Evolutionary conservation across 257 asterid genomes (phyloP).

Genomic region (Scutellaria minor): DNA sequence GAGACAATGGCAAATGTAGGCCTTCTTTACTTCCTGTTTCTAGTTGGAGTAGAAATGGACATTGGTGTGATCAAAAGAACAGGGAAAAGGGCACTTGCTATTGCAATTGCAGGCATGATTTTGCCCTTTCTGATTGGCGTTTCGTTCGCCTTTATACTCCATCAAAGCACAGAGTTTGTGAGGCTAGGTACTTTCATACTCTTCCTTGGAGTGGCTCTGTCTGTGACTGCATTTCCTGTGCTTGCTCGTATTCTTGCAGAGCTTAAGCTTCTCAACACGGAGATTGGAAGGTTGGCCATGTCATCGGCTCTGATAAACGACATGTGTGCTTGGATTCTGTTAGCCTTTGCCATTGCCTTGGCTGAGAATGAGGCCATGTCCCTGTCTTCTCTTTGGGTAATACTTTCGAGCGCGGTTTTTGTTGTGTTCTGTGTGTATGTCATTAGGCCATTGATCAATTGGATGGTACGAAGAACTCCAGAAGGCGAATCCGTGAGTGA

Average conservation of each 20-base stretch:
- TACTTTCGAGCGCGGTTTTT: constrained; percentile 64
- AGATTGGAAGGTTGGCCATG: constrained; percentile 84
- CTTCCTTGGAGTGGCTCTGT: constrained; percentile 85
- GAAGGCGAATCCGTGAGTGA: constrained; percentile 83
- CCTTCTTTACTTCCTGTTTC: constrained; percentile 84
- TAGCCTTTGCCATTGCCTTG: constrained; percentile 84
- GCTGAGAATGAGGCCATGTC: constrained; percentile 73
- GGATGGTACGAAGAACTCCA: constrained; percentile 62
- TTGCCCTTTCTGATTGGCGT: constrained; percentile 76
- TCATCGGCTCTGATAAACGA: constrained; percentile 88
- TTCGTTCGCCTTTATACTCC: constrained; percentile 65
- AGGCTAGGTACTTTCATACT: constrained; percentile 77
- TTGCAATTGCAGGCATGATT: constrained; percentile 79
- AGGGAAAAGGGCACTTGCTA: constrained; percentile 60
- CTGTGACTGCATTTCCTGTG: constrained; percentile 91
- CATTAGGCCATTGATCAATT: constrained; percentile 55
- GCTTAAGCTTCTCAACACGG: constrained; percentile 88
- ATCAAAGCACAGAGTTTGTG: constrained; percentile 48
- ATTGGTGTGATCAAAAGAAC: constrained; percentile 71
- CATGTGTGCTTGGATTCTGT: constrained; percentile 85
- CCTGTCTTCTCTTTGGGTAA: constrained; percentile 75
- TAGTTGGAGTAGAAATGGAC: constrained; percentile 97
- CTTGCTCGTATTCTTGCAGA: constrained; percentile 92
- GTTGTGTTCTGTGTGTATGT: constrained; percentile 60
- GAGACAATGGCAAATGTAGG: constrained; percentile 98